Percentiles rank a stretch among this genome's conserved stretches.
phyloP scores from a whole-genome alignment of 2,329 filamentous ascomycete genomes.

The Fusarium dimerum region DNA sequence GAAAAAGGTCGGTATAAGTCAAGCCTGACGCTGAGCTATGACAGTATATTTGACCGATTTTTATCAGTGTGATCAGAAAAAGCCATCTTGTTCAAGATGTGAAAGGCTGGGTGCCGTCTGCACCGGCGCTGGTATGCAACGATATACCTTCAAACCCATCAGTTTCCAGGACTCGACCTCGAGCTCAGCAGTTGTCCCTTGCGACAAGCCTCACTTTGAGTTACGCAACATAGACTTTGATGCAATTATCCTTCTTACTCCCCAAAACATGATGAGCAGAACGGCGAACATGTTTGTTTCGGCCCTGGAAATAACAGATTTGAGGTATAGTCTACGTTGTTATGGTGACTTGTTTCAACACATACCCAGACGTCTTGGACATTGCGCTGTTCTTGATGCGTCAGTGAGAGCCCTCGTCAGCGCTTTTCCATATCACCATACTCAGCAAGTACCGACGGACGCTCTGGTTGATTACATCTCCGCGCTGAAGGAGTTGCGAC shows the following conservation, averaged over 20 bases:
- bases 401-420: constrained; percentile 30
- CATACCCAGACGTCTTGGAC: constrained; percentile 45
- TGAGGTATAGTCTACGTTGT: constrained; percentile 45
- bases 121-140: constrained; percentile 46
- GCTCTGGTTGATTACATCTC: constrained; percentile 28
- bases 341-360: constrained; percentile 47
- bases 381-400: constrained; percentile 44
- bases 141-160: constrained; percentile 48
- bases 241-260: not conserved
- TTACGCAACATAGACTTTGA: not conserved
- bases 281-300: constrained; percentile 26
- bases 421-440: constrained; percentile 22
- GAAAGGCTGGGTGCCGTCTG: constrained; percentile 44
- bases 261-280: constrained; percentile 11
- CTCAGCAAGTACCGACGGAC: constrained; percentile 9
- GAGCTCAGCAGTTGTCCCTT: not conserved
- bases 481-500: constrained; percentile 27
- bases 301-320: constrained; percentile 38
- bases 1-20: constrained; percentile 46
- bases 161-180: constrained; percentile 21
- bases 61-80: constrained; percentile 46
- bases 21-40: too few species aligned
- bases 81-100: constrained; percentile 47
- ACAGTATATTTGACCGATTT: not conserved
- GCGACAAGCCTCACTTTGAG: not conserved